Base-by-base conservation (phyloP, 306 rosid species). In the Glycine tomentella region DNA sequence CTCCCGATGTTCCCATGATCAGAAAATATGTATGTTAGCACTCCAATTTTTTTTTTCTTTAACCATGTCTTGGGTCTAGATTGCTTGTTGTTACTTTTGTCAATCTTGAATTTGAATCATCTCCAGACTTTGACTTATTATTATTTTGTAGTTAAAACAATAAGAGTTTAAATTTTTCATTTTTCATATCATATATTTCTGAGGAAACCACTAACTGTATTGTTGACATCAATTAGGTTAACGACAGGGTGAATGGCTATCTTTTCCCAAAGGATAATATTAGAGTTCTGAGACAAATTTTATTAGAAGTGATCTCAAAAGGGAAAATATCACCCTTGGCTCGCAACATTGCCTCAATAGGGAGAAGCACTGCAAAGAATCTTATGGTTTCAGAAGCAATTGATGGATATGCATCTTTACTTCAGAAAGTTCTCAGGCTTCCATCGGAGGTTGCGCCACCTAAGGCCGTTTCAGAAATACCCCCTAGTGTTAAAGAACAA, bases 181-280 rank as follows among this genome's bases (percentile, higher is more conserved):
- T 49, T 77, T 12, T 84, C 67, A 2, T 62, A 38, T 58, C 51
- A 7, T 74, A 11, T 51, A 11, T 78, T 25, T 55, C 62, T 46
- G 57, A 72, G 59, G 76, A 79, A 74, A 82, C 64, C 71, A 75
- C 90, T 90, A 71, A 93, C 89, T 63, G 25, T 55, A 59, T 72
- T 86, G 73, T 74, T 59, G 40, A 77, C 78, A 80, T 85, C 81
- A 20, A 69, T 84, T 84, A 96, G 99, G 97, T 96, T 67, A 91
- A 90, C 48, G 92, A 93, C 86, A 83, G 91, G 90, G 99, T 93
- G 84, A 96, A 90, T 69, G 97, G 99, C 40, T 96, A 86, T 84
- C 86, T 96, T 78, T 96, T 85, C 75, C 97, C 97, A 9, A 92
- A 84, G 91, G 93, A 92, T 64, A 87, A 92, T 81, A 78, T 79